These are phyloP conservation scores for Cercospora beticola DNA, from an alignment of 2,329 filamentous ascomycete species.

Conservation along the genomic window DNA sequence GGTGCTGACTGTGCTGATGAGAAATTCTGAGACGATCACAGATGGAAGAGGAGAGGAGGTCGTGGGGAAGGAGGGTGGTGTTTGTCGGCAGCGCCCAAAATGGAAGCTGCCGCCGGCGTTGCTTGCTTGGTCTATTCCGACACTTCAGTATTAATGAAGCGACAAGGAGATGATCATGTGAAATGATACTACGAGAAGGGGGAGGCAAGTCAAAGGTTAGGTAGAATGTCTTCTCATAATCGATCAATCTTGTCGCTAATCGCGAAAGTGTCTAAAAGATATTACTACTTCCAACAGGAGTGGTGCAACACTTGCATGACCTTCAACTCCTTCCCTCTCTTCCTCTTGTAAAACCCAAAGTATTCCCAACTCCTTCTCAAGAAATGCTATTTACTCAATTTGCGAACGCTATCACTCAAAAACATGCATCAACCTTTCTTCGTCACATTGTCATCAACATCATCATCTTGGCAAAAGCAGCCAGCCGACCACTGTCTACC, in stretches of 20 bases:
- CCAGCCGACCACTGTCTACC: slow-evolving; percentile 19
- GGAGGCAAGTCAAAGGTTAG: background rate
- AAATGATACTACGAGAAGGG: background rate
- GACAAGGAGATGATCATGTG: too few species aligned
- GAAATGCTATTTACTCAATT: background rate
- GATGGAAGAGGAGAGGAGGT: background rate
- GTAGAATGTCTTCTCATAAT: background rate
- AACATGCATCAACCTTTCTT: background rate
- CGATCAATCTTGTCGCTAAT: background rate
- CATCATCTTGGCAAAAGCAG: background rate
- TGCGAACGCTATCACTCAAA: slow-evolving; percentile 12
- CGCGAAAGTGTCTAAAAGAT: background rate
- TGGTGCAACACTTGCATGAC: slow-evolving; percentile 6
- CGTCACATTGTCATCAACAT: background rate
- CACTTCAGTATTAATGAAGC: background rate
- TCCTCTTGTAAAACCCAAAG: background rate
- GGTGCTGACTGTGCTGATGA: slow-evolving; percentile 2
- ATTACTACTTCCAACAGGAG: slow-evolving; percentile 4
- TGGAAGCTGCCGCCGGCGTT: background rate
- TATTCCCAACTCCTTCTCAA: background rate
- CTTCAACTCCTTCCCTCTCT: background rate
- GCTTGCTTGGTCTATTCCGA: background rate
- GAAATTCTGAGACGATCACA: background rate
- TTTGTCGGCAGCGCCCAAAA: background rate
- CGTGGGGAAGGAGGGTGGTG: background rate